Evolutionary conservation across 1,284 basidiomycete genomes (phyloP), one percentile per base, ranked within the genome.

Genomic region (Naganishia cerealis): DNA sequence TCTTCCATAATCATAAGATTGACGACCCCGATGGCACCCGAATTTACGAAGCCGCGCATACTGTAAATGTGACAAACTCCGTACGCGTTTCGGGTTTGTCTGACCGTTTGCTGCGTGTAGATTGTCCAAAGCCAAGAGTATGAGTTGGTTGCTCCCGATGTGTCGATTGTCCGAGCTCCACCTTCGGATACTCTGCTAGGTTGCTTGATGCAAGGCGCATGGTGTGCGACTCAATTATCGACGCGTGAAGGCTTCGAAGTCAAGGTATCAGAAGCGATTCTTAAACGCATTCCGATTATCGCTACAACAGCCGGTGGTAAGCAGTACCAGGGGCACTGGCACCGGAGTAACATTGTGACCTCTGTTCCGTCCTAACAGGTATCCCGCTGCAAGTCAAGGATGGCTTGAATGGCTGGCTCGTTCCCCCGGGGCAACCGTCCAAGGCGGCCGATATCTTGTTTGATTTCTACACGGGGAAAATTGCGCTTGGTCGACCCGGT

Each of bases 191-290:
- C 72, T 0, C 71, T 79, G 7, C 71, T 81, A 26, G 79, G 79
- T 0, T 75, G 72, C 52, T 76, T 81, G 62, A 72, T 80, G 12
- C 79, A 81, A 67, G 79, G 79, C 2, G 75, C 76, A 3, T 78
- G 76, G 76, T 75, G 77, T 2, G 77, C 74, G 12, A 75, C 75
- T 6, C 78, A 79, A 67, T 71, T 78, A 8, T 76, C 74, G 9
- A 79, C 78, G 21, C 68, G 72, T 70, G 91, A 94, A 81, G 91
- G 91, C 53, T 94, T 94, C 81, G 92, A 94, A 75, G 90, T 94
- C 79, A 93, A 93, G 79, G 91, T 93, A 66, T 92, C 91, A 53
- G 92, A 94, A 81, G 90, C 90, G 21, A 84, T 94, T 63, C 90
- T 93, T 79, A 86, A 90, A 39, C 89, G 89, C 72, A 89, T 89